These are phyloP conservation scores for Paramecium pentaurelia DNA, from an alignment of 73 alveolate species.

Conservation along the genomic window DNA sequence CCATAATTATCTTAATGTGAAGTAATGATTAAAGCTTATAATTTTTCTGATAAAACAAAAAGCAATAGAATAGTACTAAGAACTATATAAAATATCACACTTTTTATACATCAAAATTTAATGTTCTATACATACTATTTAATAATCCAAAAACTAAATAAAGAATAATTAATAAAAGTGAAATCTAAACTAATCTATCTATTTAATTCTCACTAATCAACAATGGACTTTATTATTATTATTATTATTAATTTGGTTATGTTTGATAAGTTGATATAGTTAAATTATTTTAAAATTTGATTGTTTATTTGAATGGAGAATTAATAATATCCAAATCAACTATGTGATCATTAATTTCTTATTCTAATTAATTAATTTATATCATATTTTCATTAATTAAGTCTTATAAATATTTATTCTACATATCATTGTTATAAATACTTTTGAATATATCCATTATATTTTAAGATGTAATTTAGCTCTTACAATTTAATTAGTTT, in stretches of 20 bases:
- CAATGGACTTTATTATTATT: neutral
- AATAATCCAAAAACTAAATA: neutral
- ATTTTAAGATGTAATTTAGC: neutral
- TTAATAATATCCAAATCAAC: neutral
- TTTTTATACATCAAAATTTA: neutral
- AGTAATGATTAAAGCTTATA: neutral
- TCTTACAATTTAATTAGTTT: neutral
- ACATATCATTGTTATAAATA: neutral
- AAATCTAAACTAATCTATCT: neutral
- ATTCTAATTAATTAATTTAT: neutral
- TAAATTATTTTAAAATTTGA: neutral
- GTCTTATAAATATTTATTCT: conserved; percentile 21
- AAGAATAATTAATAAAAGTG: neutral
- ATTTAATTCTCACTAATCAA: neutral
- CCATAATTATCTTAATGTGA: neutral
- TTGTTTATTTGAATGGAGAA: neutral
- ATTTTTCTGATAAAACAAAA: conserved; percentile 23
- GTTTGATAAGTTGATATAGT: neutral
- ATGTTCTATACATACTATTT: neutral
- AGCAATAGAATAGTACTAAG: conserved; percentile 19
- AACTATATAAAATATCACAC: neutral
- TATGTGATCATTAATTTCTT: neutral
- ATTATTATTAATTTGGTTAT: neutral
- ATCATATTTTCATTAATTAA: neutral
- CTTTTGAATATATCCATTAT: neutral